Evolutionary conservation across 148 eudicot genomes (phyloP), one percentile per base, ranked within the genome.

Genomic region (Diospyros lotus): DNA sequence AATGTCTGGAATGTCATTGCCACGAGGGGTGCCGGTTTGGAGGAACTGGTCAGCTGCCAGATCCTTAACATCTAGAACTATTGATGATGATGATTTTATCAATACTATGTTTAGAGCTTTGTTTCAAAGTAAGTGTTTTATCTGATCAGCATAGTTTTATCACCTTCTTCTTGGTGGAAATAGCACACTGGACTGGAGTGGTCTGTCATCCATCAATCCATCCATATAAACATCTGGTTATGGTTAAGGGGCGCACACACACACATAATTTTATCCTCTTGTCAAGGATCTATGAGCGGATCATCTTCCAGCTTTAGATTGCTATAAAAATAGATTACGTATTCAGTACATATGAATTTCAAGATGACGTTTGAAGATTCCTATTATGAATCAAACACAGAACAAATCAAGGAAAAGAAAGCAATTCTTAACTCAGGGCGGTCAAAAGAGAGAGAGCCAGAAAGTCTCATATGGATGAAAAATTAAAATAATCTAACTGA

Each of bases 11-110:
- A 80, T 61, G 84, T 87, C n/a, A 72, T 94, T 66, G 87, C 97
- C 4, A 78, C 83, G 4, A 87, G 79, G 80, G 69, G 79, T 70
- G 83, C 83, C 73, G 90, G 87, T 52, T 82, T 93, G 18, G 80
- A 87, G 3, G 98, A 94, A 78, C 82, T 94, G 64, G 79, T 94
- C 61, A 91, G 86, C 74, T 94, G 98, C 85, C 92, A 88, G 81
- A 83, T 87, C 42, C 91, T 92, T 71, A 80, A 87, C 77, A 79
- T 88, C 61, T 92, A 86, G 81, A 69, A 17, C 43, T 9, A 53
- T 55, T 28, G 28, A 28, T 28, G 28, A 28, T 28, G 28, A 28
- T 28, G 28, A 28, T 28, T 28, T 28, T 28, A 28, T 28, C 28
- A 28, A 28, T 28, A 28, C 28, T 28, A 28, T 28, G 28, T 28